Conservation (phyloP, 352 stramenopile species). For the Albugo laibachii region DNA sequence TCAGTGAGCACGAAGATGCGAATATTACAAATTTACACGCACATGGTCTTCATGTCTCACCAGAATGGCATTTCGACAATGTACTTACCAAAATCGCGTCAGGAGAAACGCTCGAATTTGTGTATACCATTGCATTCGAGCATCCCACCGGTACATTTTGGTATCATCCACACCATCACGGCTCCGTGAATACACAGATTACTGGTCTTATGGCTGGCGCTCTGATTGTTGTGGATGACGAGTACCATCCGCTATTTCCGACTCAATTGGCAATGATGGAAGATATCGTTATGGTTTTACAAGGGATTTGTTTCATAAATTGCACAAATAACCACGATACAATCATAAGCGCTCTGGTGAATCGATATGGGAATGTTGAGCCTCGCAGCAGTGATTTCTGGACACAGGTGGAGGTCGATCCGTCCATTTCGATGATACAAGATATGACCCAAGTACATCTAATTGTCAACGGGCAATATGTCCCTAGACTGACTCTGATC, state of each 20-base stretch:
- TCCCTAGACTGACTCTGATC: conserved; percentile 29
- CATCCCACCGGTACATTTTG: conserved; percentile 59
- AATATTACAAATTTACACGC: conserved; percentile 60
- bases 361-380: conserved; percentile 16
- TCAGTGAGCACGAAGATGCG: conserved; percentile 15
- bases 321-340: conserved; percentile 40
- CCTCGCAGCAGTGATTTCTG: not conserved
- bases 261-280: conserved; percentile 31
- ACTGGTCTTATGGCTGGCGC: conserved; percentile 51
- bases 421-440: conserved; percentile 24
- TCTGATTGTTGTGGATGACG: conserved; percentile 41
- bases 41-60: conserved; percentile 47
- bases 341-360: conserved; percentile 32
- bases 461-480: conserved; percentile 56
- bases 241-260: conserved; percentile 9
- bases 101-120: conserved; percentile 22
- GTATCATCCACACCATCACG: conserved; percentile 60
- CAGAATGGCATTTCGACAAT: conserved; percentile 31
- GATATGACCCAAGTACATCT: conserved; percentile 44
- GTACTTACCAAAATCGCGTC: conserved; percentile 32
- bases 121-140: conserved; percentile 37
- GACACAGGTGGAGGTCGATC: no score
- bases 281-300: conserved; percentile 40
- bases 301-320: conserved; percentile 45
- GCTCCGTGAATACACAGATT: conserved; percentile 56